Evolutionary conservation across 78 protist genomes (phyloP).

Genomic region (Pelomyxa schiedti): DNA sequence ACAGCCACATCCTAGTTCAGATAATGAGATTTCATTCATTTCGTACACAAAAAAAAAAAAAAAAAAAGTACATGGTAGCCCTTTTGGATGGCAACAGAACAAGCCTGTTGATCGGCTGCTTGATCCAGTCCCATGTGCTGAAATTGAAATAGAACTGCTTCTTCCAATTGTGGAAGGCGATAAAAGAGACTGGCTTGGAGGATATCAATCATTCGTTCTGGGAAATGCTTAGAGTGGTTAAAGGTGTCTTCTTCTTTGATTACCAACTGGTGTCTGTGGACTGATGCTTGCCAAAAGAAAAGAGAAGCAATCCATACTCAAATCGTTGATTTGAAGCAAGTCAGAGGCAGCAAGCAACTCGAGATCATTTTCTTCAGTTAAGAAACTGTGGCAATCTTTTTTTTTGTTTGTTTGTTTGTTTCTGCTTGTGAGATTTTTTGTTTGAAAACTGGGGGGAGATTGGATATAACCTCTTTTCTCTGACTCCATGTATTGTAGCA

Average conservation of each 20-base stretch:
- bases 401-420: too few species aligned
- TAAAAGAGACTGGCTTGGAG: neutral
- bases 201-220: neutral
- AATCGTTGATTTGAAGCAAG: neutral
- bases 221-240: too few species aligned
- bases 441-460: neutral
- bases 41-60: too few species aligned
- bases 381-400: too few species aligned
- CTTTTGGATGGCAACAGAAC: neutral
- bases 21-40: too few species aligned
- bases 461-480: too few species aligned
- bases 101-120: neutral
- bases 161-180: neutral
- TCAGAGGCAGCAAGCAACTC: neutral
- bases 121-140: neutral
- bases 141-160: neutral
- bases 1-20: neutral
- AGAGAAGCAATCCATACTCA: neutral
- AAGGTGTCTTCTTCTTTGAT: too few species aligned
- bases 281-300: neutral
- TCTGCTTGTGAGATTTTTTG: too few species aligned
- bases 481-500: neutral
- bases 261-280: neutral
- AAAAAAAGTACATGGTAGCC: too few species aligned
- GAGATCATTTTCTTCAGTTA: neutral